phyloP scores from a whole-genome alignment of 352 stramenopile genomes.

The Thraustochytrium striatum region DNA sequence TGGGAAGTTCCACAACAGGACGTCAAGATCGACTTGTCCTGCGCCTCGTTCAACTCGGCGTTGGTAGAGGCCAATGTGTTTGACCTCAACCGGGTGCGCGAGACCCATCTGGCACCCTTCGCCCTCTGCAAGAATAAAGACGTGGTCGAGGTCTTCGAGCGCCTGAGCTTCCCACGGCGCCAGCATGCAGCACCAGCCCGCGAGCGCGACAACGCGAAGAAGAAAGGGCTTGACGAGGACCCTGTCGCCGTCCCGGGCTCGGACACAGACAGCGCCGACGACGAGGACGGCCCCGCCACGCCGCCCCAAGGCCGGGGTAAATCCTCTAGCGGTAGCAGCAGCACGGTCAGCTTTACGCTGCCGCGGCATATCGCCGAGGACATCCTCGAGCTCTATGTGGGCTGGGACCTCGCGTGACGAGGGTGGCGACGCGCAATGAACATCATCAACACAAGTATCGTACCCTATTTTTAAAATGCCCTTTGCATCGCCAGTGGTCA shows the following conservation, averaged over 20 bases:
- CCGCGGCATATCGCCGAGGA: not conserved
- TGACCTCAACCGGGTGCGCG: not conserved
- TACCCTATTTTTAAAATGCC: too few species aligned
- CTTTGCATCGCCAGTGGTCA: too few species aligned
- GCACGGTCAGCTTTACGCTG: not conserved
- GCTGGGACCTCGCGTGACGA: not conserved
- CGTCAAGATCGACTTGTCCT: not conserved
- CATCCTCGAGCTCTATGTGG: slow-evolving; percentile 2
- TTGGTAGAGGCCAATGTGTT: slow-evolving; percentile 3
- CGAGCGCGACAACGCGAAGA: not conserved
- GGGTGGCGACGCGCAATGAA: too few species aligned
- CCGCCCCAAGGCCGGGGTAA: too few species aligned
- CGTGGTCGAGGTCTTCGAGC: not conserved
- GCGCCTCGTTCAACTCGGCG: not conserved
- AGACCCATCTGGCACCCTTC: not conserved
- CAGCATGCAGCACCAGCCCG: too few species aligned
- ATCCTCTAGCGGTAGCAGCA: too few species aligned
- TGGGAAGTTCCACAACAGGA: not conserved
- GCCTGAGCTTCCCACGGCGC: not conserved
- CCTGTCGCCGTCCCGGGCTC: not conserved
- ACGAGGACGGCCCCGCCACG: not conserved
- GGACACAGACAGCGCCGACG: not conserved
- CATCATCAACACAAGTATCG: too few species aligned
- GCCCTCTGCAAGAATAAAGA: not conserved
- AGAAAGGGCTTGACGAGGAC: not conserved